Evolutionary conservation across 495 filamentous ascomycete species (phyloP).

Genomic region (Xylaria nigripes): DNA sequence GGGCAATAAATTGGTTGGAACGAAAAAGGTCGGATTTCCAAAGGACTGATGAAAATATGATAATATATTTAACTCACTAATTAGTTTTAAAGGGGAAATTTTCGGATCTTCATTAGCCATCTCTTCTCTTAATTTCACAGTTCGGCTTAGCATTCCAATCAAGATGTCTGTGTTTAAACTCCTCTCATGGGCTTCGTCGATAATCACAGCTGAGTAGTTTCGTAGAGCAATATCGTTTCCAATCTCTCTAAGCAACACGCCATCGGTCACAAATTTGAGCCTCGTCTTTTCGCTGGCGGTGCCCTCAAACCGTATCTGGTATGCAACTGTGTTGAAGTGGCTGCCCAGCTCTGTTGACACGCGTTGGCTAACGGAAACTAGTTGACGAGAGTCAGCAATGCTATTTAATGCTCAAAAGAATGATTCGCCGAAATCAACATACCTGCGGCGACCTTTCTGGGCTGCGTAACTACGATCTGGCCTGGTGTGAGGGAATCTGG

Average conservation of each 20-base stretch:
- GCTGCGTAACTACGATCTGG: slow-evolving; percentile 92
- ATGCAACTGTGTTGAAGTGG: slow-evolving; percentile 60
- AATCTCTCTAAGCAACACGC: slow-evolving; percentile 87
- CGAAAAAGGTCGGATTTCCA: not conserved
- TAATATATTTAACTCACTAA: slow-evolving; percentile 38
- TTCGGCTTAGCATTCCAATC: slow-evolving; percentile 90
- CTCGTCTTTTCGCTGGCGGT: slow-evolving; percentile 75
- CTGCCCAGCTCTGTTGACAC: slow-evolving; percentile 78
- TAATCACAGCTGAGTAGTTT: slow-evolving; percentile 91
- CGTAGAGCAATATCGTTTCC: slow-evolving; percentile 78
- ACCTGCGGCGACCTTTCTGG: slow-evolving; percentile 57
- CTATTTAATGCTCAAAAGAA: not conserved
- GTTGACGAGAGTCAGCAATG: slow-evolving; percentile 71
- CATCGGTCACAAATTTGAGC: slow-evolving; percentile 99
- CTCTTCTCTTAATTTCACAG: slow-evolving; percentile 60
- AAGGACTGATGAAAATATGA: not conserved
- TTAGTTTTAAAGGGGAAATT: slow-evolving; percentile 75
- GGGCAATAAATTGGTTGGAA: not conserved
- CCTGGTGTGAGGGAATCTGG: slow-evolving; percentile 69
- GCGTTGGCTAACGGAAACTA: slow-evolving; percentile 33
- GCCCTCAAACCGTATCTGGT: slow-evolving; percentile 93
- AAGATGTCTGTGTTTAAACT: slow-evolving; percentile 97
- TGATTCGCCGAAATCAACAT: not conserved
- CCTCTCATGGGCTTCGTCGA: slow-evolving; percentile 97
- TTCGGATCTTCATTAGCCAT: slow-evolving; percentile 40